Evolutionary conservation across 2,329 filamentous ascomycete species (phyloP), one percentile per base, ranked within the genome.

Genomic region (Pezicula carpinea): DNA sequence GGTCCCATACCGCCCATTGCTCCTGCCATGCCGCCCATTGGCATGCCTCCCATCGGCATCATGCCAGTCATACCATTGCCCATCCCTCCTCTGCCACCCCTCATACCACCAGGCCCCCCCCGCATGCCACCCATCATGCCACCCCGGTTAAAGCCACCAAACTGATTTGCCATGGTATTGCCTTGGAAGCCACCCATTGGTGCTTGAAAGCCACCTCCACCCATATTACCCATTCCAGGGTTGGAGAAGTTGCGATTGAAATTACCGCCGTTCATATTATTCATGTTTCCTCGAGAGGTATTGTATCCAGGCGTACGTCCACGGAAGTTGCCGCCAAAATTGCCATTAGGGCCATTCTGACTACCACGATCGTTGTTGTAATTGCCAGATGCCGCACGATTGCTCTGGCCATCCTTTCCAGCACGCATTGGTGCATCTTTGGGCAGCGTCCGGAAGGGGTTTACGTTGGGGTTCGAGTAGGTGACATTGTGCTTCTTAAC

Each of bases 371-470:
- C 72, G 59, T 71, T 75, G 43, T 75, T 76, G 64, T 76, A 79
- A 46, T 67, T 66, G 39, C 73, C 69, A 40, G 74, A 63, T 26
- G 70, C 65, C 47, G 72, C 65, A 23, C 80, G 75, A 44, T 81
- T 81, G 50, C 80, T 54, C 74, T 59, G 59, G 36, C 74, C 71
- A 36, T 83, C 80, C 62, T 89, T 84, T 32, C 76, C 83, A 48
- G 73, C 75, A 22, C 87, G 80, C 57, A 79, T 77, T 0, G 88
- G 89, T 0, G 86, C 85, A 64, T 96, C 91, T 70, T 96, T 96
- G 15, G 90, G 91, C 4, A 95, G 71, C 0, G 90, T 96, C 55
- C 87, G 85, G 78, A 95, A 97, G 0, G 91, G 90, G 64, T 97
- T 97, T 55, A 79, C 76, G 40, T 80, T 78, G 0, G 89, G 83